Evolutionary conservation across 176 grass and related monocot species (phyloP), one percentile per base, ranked within the genome.

Genomic region (Cenchrus purpureus): DNA sequence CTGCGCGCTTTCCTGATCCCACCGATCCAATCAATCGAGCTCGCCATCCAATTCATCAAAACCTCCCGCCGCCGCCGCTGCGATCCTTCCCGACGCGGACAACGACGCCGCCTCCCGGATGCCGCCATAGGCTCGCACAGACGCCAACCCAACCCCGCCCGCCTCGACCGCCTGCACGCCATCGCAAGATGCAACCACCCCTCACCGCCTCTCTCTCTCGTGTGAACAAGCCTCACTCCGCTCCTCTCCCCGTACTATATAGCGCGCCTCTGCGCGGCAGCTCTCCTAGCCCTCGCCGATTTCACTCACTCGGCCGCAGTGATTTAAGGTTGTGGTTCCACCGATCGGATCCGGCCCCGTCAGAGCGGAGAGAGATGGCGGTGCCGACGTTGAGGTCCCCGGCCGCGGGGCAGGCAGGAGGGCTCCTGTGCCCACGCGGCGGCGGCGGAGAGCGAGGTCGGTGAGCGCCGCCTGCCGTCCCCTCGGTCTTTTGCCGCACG

Each of bases 361-460:
- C n/a, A 49, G 56, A 0, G 65, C 17, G 11, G 58, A 1, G 46
- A 31, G 57, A 43, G 81, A 89, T 88, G 78, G 82, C 83, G 14
- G 64, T 84, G 58, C 79, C 77, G 69, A 71, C 77, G 31, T 85
- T 89, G 58, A 84, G 31, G 73, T 92, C 12, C 89, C 84, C 10
- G 86, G 78, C 81, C n/a, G 83, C 84, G n/a, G n/a, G n/a, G n/a
- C n/a, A n/a, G n/a, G n/a, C n/a, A n/a, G n/a, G n/a, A 40, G 73
- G 73, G 51, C 73, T 68, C 88, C 84, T 14, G 67, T 51, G 1
- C 42, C 74, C 25, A 44, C 67, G 77, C 32, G 14, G 45, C 5
- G 14, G 45, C 45, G 45, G 64, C 54, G 45, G 20, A 37, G 53
- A 82, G 15, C 22, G 65, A 54, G 79, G 80, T 75, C 42, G 79